phyloP scores from a whole-genome alignment of 768 basidiomycete species.

The Auricularia cornea region DNA sequence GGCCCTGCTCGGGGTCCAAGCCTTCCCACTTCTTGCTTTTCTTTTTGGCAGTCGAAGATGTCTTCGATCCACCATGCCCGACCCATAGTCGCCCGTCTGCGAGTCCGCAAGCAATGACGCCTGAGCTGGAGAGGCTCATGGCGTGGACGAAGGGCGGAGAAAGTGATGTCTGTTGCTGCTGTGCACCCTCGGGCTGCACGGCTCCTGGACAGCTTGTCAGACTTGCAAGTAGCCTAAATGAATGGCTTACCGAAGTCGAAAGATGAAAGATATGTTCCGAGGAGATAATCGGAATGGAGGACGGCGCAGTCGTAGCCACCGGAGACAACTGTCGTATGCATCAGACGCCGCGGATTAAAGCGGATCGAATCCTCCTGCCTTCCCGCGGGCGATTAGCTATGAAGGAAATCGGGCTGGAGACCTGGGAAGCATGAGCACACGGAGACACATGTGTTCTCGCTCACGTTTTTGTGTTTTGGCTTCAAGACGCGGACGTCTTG shows the following conservation, averaged over 20 bases:
- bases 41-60: slow-evolving; percentile 30
- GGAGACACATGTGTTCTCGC: slow-evolving; percentile 16
- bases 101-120: slow-evolving; percentile 59
- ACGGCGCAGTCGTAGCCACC: slow-evolving; percentile 68
- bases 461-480: slow-evolving; percentile 52
- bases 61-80: slow-evolving; percentile 60
- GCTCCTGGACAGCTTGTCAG: neutral
- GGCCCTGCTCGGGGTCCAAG: slow-evolving; percentile 38
- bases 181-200: slow-evolving; percentile 27
- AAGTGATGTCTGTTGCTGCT: slow-evolving; percentile 35
- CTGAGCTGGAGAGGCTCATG: slow-evolving; percentile 47
- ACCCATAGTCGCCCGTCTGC: slow-evolving; percentile 70
- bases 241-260: slow-evolving; percentile 44
- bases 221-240: slow-evolving; percentile 1
- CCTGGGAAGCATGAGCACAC: slow-evolving; percentile 31
- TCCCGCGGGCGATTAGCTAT: slow-evolving; percentile 65
- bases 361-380: slow-evolving; percentile 12
- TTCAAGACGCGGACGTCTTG: slow-evolving; percentile 48
- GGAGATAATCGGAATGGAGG: slow-evolving; percentile 57
- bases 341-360: neutral
- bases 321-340: slow-evolving; percentile 41
- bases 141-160: slow-evolving; percentile 72
- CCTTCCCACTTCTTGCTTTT: slow-evolving; percentile 69
- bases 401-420: slow-evolving; percentile 63
- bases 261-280: slow-evolving; percentile 48